Evolutionary conservation across 1,284 basidiomycete species (phyloP), one percentile per base, ranked within the genome.

Genomic region (Cutaneotrichosporon curvatum): DNA sequence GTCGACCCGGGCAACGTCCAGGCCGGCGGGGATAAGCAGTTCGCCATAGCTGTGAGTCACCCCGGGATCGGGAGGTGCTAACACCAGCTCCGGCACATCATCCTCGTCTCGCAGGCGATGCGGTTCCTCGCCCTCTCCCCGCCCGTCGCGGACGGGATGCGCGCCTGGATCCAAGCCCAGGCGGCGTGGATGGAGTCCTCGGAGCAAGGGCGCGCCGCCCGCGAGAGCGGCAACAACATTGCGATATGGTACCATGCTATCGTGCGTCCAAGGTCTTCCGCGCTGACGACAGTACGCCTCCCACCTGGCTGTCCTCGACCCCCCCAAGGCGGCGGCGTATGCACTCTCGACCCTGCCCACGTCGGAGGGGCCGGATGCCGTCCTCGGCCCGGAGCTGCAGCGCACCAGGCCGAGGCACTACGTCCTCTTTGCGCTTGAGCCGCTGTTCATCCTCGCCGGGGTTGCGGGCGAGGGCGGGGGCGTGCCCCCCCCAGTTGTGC

Each of bases 41-140:
- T 67, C 34, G 55, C 60, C 32, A 57, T 67, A n/a, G 57, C 62
- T 9, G 63, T 65, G 37, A 48, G 60, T 56, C 19, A 1, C n/a
- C n/a, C 12, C 21, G 11, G 11, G 16, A 4, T 9, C 16, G 22
- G 20, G 34, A 18, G 19, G 16, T 16, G 36, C 39, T 47, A 43
- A 47, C 34, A n/a, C 32, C 47, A 65, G 60, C 50, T 54, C 28
- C 64, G 64, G 16, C 56, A 56, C 47, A 53, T 65, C 33, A 47
- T 63, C 18, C 53, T 65, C 7, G 58, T 62, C 4, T 48, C 57
- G 15, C 61, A 62, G 50, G 51, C 56, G 4, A 36, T 64, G 1
- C 44, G 31, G 2, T n/a, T 54, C 3, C 44, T 55, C 8, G 40
- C n/a, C 5, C 25, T 57, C 9, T 32, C 50, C 12, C 16, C 31